A percentile compares a stretch with the other conserved stretches of the same genome.
phyloP scores from a whole-genome alignment of 129 eudicot genomes.

The Rutidosis leptorrhynchoides region DNA sequence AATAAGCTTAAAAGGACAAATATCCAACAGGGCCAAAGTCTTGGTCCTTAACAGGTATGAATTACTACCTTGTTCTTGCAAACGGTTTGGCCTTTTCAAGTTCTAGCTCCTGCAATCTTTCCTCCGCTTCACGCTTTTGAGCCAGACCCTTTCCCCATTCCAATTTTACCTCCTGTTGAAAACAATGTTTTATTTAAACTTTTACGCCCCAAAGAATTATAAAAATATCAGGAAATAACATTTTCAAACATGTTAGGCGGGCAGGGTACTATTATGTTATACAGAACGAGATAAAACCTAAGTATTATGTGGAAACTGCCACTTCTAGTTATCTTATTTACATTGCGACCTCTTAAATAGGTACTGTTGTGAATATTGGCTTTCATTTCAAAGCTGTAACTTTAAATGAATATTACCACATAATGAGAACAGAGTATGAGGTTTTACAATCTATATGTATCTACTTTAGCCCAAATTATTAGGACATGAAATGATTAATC shows the following conservation, averaged over 20 bases:
- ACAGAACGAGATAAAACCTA: not conserved
- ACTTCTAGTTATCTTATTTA: too few relatives aligned
- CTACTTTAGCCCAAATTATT: not conserved
- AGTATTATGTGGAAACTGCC: not conserved
- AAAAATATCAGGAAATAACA: not conserved
- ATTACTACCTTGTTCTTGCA: conserved; percentile 92
- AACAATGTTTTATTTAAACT: conserved; percentile 13
- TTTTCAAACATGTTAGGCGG: too few relatives aligned
- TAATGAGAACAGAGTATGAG: not conserved
- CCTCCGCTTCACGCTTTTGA: conserved; percentile 93
- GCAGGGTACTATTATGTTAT: not conserved
- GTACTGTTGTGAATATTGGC: not conserved
- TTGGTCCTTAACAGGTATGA: not conserved
- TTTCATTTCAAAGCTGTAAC: not conserved
- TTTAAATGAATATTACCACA: not conserved
- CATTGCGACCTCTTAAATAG: not conserved
- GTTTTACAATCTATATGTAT: not conserved
- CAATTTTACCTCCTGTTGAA: conserved; percentile 65
- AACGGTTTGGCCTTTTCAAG: conserved; percentile 85
- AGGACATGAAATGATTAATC: not conserved
- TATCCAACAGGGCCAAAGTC: too few relatives aligned
- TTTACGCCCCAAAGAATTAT: not conserved
- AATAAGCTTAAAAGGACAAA: too few relatives aligned
- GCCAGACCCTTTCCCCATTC: conserved; percentile 99
- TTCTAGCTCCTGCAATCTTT: conserved; percentile 64